Evolutionary conservation across 805 yeast species (phyloP).

Genomic region (Teunomyces barrocoloradensis): DNA sequence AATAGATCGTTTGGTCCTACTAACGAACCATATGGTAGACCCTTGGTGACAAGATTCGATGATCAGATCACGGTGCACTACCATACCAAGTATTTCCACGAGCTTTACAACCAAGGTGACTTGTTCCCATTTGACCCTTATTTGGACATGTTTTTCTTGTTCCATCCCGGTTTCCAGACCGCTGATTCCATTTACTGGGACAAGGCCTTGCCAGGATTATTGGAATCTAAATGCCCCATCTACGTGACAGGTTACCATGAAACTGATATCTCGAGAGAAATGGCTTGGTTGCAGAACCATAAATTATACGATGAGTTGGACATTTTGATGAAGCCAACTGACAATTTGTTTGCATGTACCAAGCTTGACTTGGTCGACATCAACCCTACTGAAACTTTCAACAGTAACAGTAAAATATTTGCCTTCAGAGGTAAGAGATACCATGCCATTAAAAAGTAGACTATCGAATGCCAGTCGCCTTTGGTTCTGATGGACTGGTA

Average conservation of each 20-base stretch:
- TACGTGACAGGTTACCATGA: slow-evolving; percentile 89
- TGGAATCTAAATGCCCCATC: slow-evolving; percentile 91
- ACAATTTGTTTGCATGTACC: slow-evolving; percentile 77
- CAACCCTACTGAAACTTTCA: slow-evolving; percentile 91
- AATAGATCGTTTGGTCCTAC: slow-evolving; percentile 57
- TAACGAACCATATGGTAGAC: slow-evolving; percentile 51
- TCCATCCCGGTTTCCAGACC: slow-evolving; percentile 93
- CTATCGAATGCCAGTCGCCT: not conserved
- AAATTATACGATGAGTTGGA: slow-evolving; percentile 67
- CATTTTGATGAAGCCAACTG: slow-evolving; percentile 68
- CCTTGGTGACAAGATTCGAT: slow-evolving; percentile 73
- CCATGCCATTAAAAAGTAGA: slow-evolving; percentile 60
- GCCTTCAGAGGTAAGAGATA: slow-evolving; percentile 96
- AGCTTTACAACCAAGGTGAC: slow-evolving; percentile 86
- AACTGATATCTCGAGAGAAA: slow-evolving; percentile 66
- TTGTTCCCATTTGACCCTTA: slow-evolving; percentile 98
- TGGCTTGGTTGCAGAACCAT: slow-evolving; percentile 67
- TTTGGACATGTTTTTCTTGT: slow-evolving; percentile 84
- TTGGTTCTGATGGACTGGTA: slow-evolving; percentile 2
- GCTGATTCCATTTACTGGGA: slow-evolving; percentile 83
- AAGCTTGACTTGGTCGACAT: slow-evolving; percentile 93
- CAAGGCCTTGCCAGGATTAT: slow-evolving; percentile 76
- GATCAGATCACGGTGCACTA: slow-evolving; percentile 69
- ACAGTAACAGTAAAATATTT: slow-evolving; percentile 83
- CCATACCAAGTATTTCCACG: slow-evolving; percentile 91